Conservation (phyloP, 495 filamentous ascomycete species). For the Opeltia flavorubescens region DNA sequence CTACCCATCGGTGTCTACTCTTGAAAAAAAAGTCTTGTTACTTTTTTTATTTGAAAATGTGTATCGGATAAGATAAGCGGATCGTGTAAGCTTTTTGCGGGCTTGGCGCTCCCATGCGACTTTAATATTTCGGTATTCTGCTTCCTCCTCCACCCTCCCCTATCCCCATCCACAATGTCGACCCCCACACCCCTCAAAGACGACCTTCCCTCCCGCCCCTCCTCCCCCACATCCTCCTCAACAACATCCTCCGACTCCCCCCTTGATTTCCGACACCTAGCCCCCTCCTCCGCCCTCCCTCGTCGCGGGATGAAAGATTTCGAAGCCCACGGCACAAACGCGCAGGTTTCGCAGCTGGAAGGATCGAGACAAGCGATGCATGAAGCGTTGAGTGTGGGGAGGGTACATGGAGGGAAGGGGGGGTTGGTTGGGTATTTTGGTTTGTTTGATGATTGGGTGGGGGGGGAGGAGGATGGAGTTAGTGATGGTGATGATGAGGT, state of each 20-base stretch:
- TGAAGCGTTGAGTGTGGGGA: slow-evolving; percentile 60
- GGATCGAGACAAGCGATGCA: slow-evolving; percentile 83
- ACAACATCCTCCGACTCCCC: neutral
- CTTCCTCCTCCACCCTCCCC: too few relatives aligned
- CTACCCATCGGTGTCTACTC: too few relatives aligned
- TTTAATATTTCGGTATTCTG: too few relatives aligned
- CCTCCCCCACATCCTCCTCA: neutral
- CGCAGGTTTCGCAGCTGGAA: slow-evolving; percentile 61
- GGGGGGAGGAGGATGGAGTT: slow-evolving; percentile 19
- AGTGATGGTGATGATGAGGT: slow-evolving; percentile 18
- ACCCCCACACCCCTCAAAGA: too few relatives aligned
- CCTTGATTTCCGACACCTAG: neutral
- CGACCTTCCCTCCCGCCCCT: neutral
- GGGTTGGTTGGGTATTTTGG: slow-evolving; percentile 44
- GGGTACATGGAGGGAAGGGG: slow-evolving; percentile 44
- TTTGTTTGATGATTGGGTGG: slow-evolving; percentile 23
- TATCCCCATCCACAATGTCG: too few relatives aligned
- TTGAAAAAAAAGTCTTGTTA: too few relatives aligned
- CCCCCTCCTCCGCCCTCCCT: slow-evolving; percentile 35
- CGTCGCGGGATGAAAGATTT: slow-evolving; percentile 92
- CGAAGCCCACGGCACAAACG: slow-evolving; percentile 73
- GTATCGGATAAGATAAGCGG: too few relatives aligned
- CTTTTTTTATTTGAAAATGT: too few relatives aligned
- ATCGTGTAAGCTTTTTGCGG: too few relatives aligned
- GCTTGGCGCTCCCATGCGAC: too few relatives aligned